A percentile compares a stretch with the other conserved stretches of the same genome.
Conservation (phyloP, 1,139 yeast species). For the Suhomyces maxii region DNA sequence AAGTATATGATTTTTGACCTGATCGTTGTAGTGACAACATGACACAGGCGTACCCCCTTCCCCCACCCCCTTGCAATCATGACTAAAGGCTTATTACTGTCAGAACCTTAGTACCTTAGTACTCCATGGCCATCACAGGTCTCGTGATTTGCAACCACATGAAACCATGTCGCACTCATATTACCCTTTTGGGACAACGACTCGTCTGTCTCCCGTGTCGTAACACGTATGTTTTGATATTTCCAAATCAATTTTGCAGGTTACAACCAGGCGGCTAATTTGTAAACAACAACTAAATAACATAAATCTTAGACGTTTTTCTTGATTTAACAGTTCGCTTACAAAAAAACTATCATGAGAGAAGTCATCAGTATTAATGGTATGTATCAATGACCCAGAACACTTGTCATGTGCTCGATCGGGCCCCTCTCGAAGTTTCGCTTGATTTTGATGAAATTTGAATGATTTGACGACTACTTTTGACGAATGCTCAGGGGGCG, state of each 20-base stretch:
- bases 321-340: slow-evolving; percentile 6
- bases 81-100: no score
- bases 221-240: slow-evolving; percentile 12
- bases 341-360: slow-evolving; percentile 53
- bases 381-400: slow-evolving; percentile 35
- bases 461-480: background rate
- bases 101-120: no score
- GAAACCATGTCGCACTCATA: background rate
- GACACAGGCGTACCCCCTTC: no score
- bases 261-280: slow-evolving; percentile 13
- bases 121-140: background rate
- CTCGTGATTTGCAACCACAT: slow-evolving; percentile 12
- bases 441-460: background rate
- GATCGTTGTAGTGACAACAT: no score
- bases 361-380: slow-evolving; percentile 92
- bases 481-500: background rate
- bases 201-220: slow-evolving; percentile 6
- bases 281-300: slow-evolving; percentile 17
- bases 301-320: slow-evolving; percentile 7
- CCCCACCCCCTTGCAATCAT: no score
- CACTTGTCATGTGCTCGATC: background rate
- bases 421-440: background rate
- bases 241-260: slow-evolving; percentile 18
- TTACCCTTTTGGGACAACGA: slow-evolving; percentile 1
- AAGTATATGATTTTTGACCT: no score